Base-by-base conservation (phyloP, 1,284 basidiomycete species). In the Naganishia albida region DNA sequence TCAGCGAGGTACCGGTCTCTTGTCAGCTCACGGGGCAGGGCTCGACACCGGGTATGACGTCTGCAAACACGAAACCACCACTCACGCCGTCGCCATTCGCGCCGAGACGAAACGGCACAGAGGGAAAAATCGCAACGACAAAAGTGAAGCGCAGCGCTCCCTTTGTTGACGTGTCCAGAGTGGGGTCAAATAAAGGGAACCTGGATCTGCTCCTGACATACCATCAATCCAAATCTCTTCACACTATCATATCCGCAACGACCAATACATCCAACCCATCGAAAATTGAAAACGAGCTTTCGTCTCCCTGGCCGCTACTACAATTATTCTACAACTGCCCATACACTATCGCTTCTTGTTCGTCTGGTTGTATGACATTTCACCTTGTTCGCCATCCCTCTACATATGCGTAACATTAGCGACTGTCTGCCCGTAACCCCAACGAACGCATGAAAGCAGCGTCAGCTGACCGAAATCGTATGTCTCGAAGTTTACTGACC, bases 211-310 rank as follows among this genome's bases (percentile, higher is more conserved):
- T n/a, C n/a, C n/a, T n/a, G 28, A 73, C 82, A 59, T 70, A 89
- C 91, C 84, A 57, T 82, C 84, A 64, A 97, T 85, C 1, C 89
- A 92, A 18, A 91, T 78, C 64, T 86, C 84, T 63, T 88, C 83
- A 69, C 87, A 87, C 46, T 89, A 88, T 78, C 90, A 85, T 42
- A 96, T 80, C 64, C 79, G 81, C 12, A 92, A 74, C 6, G 86
- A 87, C 88, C 20, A 90, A 85, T 1, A 90, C 80, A 71, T 87
- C 85, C 52, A 97, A 78, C 0, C 85, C 80, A 74, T 97, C 93
- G 38, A 90, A 93, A 76, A n/a, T n/a, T n/a, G n/a, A 87, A 96
- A 16, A 96, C 84, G 66, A 95, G 85, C 49, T 82, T 79, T 78
- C 91, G 94, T 38, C 83, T n/a, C n/a, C n/a, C n/a, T n/a, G n/a